Evolutionary conservation across 345 rosid genomes (phyloP).

Genomic region (Euphorbia pulcherrima): DNA sequence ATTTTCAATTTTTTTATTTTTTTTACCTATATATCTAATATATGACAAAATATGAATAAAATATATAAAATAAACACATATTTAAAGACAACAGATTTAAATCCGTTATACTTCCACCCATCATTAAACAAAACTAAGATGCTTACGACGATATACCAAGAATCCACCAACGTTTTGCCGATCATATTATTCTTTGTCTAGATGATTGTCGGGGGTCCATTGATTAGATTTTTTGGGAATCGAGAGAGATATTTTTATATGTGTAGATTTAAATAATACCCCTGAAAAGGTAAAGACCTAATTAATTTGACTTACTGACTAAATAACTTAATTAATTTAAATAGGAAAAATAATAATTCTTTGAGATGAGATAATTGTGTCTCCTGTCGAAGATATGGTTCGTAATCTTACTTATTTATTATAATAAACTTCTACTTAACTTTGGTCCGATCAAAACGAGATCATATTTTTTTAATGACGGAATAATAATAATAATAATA

Average conservation of each 20-base stretch:
- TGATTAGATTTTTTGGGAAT: constrained; percentile 33
- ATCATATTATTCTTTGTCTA: constrained; percentile 34
- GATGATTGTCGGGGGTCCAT: constrained; percentile 33
- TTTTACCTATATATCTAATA: no score
- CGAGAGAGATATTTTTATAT: constrained; percentile 22
- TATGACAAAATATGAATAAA: constrained; percentile 9
- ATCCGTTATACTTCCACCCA: constrained; percentile 17
- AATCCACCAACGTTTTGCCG: constrained; percentile 24
- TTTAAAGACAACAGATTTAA: no score
- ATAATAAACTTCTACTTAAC: constrained; percentile 18
- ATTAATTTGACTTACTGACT: constrained; percentile 19
- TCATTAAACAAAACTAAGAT: constrained; percentile 24
- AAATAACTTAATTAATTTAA: no score
- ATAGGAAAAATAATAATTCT: constrained; percentile 20
- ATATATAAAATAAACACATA: no score
- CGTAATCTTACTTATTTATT: no score
- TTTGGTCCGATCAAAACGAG: constrained; percentile 22
- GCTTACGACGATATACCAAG: constrained; percentile 31
- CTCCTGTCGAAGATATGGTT: constrained; percentile 15
- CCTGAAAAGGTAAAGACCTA: not conserved
- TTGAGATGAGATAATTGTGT: constrained; percentile 15
- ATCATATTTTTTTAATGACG: constrained; percentile 13
- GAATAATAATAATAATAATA: no score
- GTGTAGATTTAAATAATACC: constrained; percentile 7
- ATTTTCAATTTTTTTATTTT: no score